Percentiles rank a stretch among this genome's conserved stretches.
phyloP scores from a whole-genome alignment of 495 filamentous ascomycete genomes.

The Neurospora tetraspora region DNA sequence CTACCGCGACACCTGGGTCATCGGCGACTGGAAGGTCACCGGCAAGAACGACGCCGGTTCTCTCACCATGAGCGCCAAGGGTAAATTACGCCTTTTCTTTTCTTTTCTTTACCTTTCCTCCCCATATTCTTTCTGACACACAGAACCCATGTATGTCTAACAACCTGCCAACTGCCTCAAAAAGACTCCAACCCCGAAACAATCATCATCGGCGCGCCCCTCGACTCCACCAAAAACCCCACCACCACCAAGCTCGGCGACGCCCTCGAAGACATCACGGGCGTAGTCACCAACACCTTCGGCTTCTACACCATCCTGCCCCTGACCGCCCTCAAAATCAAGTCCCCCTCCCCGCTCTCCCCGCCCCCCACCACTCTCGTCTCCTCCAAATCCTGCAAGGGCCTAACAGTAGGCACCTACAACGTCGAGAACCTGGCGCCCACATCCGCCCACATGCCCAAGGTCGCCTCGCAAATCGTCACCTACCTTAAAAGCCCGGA shows the following conservation, averaged over 20 bases:
- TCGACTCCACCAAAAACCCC: constrained; percentile 49
- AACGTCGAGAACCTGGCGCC: constrained; percentile 53
- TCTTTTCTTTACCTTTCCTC: not conserved
- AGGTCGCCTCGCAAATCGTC: constrained; percentile 45
- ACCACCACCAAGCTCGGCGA: constrained; percentile 46
- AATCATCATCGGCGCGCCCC: constrained; percentile 46
- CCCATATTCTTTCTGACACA: not conserved
- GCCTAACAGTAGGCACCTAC: constrained; percentile 46
- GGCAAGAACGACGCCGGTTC: constrained; percentile 44
- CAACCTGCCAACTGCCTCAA: not conserved
- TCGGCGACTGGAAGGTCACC: constrained; percentile 43
- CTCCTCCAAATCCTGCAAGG: constrained; percentile 35
- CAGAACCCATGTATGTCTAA: not conserved
- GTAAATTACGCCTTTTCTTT: constrained; percentile 21
- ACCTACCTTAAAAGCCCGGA: constrained; percentile 42
- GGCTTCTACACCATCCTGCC: constrained; percentile 54
- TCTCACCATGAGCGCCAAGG: constrained; percentile 40
- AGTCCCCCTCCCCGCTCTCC: constrained; percentile 23
- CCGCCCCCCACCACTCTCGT: constrained; percentile 32
- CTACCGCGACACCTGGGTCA: constrained; percentile 54
- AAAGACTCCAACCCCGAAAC: constrained; percentile 51
- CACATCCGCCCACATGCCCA: constrained; percentile 30
- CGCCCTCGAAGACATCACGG: constrained; percentile 44
- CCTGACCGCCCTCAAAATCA: constrained; percentile 35
- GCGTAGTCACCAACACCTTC: constrained; percentile 44